Percentiles rank a stretch among this genome's conserved stretches.
phyloP scores from a whole-genome alignment of 2,329 filamentous ascomycete genomes.

The Capronia epimyces region DNA sequence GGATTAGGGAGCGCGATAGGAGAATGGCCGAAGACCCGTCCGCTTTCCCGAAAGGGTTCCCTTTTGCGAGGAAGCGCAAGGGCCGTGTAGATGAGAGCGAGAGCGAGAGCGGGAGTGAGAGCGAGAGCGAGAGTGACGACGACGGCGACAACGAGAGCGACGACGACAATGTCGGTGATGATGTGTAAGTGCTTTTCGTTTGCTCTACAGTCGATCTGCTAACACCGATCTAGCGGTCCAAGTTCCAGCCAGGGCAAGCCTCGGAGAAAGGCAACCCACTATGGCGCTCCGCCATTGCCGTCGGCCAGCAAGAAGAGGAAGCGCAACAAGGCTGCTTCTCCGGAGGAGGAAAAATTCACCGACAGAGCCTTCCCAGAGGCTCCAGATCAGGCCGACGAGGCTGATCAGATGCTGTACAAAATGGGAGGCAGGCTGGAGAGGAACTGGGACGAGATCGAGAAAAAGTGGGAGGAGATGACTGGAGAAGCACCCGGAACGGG shows the following conservation, averaged over 20 bases:
- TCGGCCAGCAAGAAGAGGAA: not conserved
- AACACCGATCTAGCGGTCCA: not conserved
- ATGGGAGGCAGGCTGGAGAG: not conserved
- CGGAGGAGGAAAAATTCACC: not conserved
- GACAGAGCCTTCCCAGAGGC: not conserved
- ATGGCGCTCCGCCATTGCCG: not conserved
- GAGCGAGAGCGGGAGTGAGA: too few species aligned
- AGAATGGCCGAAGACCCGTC: too few species aligned
- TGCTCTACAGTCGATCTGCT: not conserved
- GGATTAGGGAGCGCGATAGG: too few species aligned
- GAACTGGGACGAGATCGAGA: not conserved
- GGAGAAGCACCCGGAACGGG: not conserved
- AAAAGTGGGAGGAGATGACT: not conserved
- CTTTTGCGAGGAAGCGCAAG: too few species aligned
- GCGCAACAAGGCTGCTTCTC: not conserved
- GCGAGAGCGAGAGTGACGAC: not conserved
- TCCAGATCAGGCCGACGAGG: not conserved
- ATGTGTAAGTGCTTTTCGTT: not conserved
- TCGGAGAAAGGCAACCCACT: not conserved
- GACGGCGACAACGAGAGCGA: not conserved
- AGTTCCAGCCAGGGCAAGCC: not conserved
- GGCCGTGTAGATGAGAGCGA: too few species aligned
- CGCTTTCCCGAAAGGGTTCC: slow-evolving; percentile 5
- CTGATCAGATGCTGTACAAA: not conserved
- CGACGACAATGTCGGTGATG: not conserved